phyloP scores from a whole-genome alignment of 2,329 filamentous ascomycete genomes.

The Penicillium rolfsii region DNA sequence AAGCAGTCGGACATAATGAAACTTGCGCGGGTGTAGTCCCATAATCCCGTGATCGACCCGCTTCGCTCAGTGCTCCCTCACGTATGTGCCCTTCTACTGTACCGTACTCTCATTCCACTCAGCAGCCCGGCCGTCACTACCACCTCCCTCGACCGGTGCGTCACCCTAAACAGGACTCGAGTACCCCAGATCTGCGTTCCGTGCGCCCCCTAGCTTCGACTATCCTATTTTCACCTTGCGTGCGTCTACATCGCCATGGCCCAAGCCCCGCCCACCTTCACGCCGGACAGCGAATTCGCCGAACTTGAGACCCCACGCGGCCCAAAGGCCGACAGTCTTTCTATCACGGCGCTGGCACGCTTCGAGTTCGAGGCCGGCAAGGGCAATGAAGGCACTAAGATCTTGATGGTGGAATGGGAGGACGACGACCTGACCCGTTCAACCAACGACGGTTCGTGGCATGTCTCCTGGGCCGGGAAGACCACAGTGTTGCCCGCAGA shows the following conservation, averaged over 20 bases:
- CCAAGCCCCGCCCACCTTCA: slow-evolving; percentile 31
- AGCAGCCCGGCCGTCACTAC: not conserved
- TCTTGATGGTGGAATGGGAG: slow-evolving; percentile 92
- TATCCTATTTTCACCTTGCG: not conserved
- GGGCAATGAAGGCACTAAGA: slow-evolving; percentile 83
- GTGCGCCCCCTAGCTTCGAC: slow-evolving; percentile 3
- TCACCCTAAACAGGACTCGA: not conserved
- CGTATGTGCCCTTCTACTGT: slow-evolving; percentile 2
- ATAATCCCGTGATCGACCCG: slow-evolving; percentile 26
- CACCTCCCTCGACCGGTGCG: slow-evolving; percentile 5
- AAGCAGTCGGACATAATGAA: not conserved
- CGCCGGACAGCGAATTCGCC: slow-evolving; percentile 37
- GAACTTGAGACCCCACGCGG: slow-evolving; percentile 39
- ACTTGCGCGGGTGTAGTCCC: slow-evolving; percentile 1
- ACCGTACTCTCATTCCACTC: slow-evolving; percentile 8
- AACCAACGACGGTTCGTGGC: slow-evolving; percentile 61
- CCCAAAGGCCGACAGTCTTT: slow-evolving; percentile 34
- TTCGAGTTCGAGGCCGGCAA: slow-evolving; percentile 83
- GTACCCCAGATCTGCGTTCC: slow-evolving; percentile 1
- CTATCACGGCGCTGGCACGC: slow-evolving; percentile 68
- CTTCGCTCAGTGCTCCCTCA: slow-evolving; percentile 3
- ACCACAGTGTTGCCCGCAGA: slow-evolving; percentile 68
- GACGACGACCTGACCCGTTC: slow-evolving; percentile 58
- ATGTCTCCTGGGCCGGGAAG: slow-evolving; percentile 83
- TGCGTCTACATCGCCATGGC: slow-evolving; percentile 17